Base-by-base conservation (phyloP, 768 basidiomycete genomes). In the Suillus sp. region DNA sequence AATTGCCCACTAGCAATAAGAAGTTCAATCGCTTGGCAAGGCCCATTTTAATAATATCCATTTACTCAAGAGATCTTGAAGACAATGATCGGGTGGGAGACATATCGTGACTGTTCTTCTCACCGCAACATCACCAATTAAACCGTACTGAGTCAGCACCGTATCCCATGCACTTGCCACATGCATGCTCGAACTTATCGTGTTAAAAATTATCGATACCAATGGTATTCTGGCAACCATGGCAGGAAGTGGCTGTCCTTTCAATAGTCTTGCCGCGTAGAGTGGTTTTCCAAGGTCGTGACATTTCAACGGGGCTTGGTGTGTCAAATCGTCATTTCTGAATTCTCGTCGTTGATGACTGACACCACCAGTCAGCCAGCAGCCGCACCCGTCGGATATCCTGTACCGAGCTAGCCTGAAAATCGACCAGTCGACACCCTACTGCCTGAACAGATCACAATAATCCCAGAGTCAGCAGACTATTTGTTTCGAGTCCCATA, bases 151-250 rank as follows among this genome's bases (percentile, higher is more conserved):
- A 34, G 22, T 50, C 48, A 50, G 48, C 27, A n/a, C 43, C n/a
- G n/a, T n/a, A 22, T 45, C 42, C 20, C 42, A 48, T 48, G 22
- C 22, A 48, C 9, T 43, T 14, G 22, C 47, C 22, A n/a, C n/a
- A 48, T 22, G 22, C 5, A 45, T 48, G 25, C 27, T 30, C 9
- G 27, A 51, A 51, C 50, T 50, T 30, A 32, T 53, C 51, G 32
- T n/a, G 51, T 20, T 53, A 34, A 53, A 53, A 53, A 53, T 53
- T 53, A 53, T 53, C 30, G 30, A 53, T 5, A 53, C 11, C 43
- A 2, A 45, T 5, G 43, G 22, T 25, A 14, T 47, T 4, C 18
- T 20, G 18, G 18, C 20, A 53, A 32, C 10, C 20, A n/a, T 32
- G 51, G 30, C 20, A 13, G 25, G 8, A 50, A 8, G 27, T 18